Percentiles rank a stretch among this genome's conserved stretches.
phyloP scores from a whole-genome alignment of 441 rosid genomes.

The Gossypium davidsonii region DNA sequence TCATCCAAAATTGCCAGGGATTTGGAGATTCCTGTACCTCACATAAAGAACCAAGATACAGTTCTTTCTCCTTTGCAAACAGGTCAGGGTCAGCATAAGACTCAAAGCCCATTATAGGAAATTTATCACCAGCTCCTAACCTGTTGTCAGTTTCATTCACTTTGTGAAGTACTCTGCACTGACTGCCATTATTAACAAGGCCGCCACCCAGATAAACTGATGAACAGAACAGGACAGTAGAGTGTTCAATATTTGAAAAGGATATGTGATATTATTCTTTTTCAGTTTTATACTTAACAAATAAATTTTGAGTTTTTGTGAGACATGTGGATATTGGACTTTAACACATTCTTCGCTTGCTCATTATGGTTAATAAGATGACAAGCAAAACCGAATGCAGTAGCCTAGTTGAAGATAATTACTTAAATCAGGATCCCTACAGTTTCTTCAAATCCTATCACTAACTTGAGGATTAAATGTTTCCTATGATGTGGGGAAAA shows the following conservation, averaged over 20 bases:
- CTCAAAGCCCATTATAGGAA: slow-evolving; percentile 31
- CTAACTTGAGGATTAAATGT: neutral
- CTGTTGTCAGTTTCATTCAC: slow-evolving; percentile 50
- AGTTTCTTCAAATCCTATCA: neutral
- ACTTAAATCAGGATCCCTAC: neutral
- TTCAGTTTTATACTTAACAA: neutral
- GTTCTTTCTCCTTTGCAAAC: slow-evolving; percentile 54
- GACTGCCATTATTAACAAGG: slow-evolving; percentile 22
- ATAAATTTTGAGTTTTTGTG: neutral
- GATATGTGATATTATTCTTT: neutral
- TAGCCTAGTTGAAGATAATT: neutral
- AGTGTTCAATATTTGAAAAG: slow-evolving; percentile 3
- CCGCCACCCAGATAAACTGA: slow-evolving; percentile 23
- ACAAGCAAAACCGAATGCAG: no score
- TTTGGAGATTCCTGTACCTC: slow-evolving; percentile 27
- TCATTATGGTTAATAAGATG: no score
- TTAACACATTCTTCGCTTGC: neutral
- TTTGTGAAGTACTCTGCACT: slow-evolving; percentile 37
- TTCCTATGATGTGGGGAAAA: neutral
- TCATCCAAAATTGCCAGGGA: slow-evolving; percentile 65
- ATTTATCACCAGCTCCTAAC: slow-evolving; percentile 47
- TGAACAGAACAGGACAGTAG: slow-evolving; percentile 17
- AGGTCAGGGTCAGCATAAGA: slow-evolving; percentile 43
- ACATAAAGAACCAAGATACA: slow-evolving; percentile 53
- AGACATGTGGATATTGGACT: neutral